phyloP scores from a whole-genome alignment of 2,329 filamentous ascomycete genomes.

The Aureobasidium sp. region DNA sequence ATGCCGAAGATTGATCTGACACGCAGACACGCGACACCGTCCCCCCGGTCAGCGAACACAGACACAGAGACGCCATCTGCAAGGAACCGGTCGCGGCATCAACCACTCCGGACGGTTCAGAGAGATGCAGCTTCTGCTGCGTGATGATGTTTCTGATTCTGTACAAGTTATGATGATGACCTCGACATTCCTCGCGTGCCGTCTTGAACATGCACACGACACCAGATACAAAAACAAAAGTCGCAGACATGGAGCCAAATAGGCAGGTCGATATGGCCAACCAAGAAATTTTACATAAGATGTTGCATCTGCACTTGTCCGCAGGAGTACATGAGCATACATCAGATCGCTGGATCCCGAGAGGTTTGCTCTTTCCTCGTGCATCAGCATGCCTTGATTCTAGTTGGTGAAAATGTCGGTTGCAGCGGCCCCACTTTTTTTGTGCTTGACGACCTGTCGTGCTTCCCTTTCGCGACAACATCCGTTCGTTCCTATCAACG shows the following conservation, averaged over 20 bases:
- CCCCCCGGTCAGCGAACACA: not conserved
- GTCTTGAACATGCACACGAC: not conserved
- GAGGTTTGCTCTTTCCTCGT: not conserved
- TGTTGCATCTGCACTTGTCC: not conserved
- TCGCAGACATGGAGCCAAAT: not conserved
- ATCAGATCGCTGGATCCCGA: not conserved
- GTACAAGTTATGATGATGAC: not conserved
- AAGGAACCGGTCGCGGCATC: not conserved
- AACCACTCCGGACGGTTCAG: no score
- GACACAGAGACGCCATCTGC: not conserved
- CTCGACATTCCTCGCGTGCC: not conserved
- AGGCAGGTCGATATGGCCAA: not conserved
- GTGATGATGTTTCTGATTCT: no score
- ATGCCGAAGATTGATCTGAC: not conserved
- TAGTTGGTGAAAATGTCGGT: not conserved
- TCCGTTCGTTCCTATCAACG: not conserved
- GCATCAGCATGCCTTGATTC: not conserved
- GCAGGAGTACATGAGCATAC: not conserved
- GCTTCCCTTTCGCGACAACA: not conserved
- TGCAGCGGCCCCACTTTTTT: not conserved
- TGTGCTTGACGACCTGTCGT: not conserved
- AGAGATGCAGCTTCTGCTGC: no score
- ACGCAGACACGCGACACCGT: not conserved
- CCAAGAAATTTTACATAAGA: not conserved
- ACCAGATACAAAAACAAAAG: not conserved